Evolutionary conservation across 495 filamentous ascomycete genomes (phyloP), one percentile per base, ranked within the genome.

Genomic region (Delitschia confertaspora): DNA sequence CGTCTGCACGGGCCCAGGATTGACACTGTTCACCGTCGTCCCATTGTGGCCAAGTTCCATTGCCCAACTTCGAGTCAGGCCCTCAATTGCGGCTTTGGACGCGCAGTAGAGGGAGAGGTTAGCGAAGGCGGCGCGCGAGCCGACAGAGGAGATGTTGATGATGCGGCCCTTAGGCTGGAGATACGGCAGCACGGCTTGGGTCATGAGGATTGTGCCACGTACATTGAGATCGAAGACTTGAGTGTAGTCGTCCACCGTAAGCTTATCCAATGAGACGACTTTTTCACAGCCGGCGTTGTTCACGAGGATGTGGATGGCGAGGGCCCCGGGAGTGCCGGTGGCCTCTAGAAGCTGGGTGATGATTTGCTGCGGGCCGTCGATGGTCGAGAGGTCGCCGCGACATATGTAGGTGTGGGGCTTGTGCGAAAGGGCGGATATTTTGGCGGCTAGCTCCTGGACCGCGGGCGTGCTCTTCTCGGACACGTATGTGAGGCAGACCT

Each of bases 61-160:
- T 0, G 70, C 70, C 51, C 64, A 62, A 19, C 51, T 56, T 17
- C 67, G 54, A 3, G 68, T 69, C 36, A 70, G 38, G 1, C 59
- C 68, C 38, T 74, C 71, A 9, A 72, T 20, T 4, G 67, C 70
- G 3, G 66, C 66, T 53, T 74, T 74, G 3, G 62, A 61, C 0
- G 70, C 60, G n/a, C 47, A 52, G 37, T 74, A 74, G 0, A 65
- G 25, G 2, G 61, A 55, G 0, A 66, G 40, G 5, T 47, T 37
- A 3, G 59, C 41, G 38, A 69, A 64, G 4, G 68, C 71, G 0
- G 14, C 21, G 8, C 74, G 63, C 3, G 59, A 64, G 10, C 53
- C 71, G 4, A 77, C 65, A 10, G 67, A 72, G 19, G 65, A 62
- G 17, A 78, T 63, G 57, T 75, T 77, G 53, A 79, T 71, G 45